Evolutionary conservation across 768 basidiomycete genomes (phyloP).

Genomic region (Boletus eberwhitei): DNA sequence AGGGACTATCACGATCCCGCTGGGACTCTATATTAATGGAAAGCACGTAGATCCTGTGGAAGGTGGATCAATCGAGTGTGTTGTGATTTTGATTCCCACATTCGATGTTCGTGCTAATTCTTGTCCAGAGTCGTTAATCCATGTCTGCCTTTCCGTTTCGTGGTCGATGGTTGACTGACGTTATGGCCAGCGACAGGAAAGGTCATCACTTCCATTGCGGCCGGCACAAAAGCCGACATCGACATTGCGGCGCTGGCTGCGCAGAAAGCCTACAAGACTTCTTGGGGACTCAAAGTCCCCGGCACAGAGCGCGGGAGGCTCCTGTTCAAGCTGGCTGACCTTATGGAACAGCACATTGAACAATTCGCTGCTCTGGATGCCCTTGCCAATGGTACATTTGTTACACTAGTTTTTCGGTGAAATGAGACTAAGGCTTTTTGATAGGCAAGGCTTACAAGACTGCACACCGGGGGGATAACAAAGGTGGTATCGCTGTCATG

Average conservation of each 20-base stretch:
- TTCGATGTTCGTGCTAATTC: neutral
- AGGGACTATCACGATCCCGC: slow-evolving; percentile 51
- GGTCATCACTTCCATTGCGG: slow-evolving; percentile 7
- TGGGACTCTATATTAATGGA: slow-evolving; percentile 70
- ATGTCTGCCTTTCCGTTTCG: slow-evolving; percentile 24
- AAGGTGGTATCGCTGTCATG: neutral
- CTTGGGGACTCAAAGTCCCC: slow-evolving; percentile 8
- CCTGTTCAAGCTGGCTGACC: slow-evolving; percentile 6
- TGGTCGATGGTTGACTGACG: slow-evolving; percentile 20
- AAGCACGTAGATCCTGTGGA: slow-evolving; percentile 46
- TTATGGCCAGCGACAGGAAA: slow-evolving; percentile 3
- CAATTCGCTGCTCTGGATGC: slow-evolving; percentile 10
- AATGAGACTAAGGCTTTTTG: neutral
- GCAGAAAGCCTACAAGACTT: slow-evolving; percentile 1
- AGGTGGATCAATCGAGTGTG: slow-evolving; percentile 61
- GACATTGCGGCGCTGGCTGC: slow-evolving; percentile 6
- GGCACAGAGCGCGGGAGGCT: slow-evolving; percentile 3
- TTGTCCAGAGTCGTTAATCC: slow-evolving; percentile 53
- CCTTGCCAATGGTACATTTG: neutral
- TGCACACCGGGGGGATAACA: neutral
- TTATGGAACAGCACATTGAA: slow-evolving; percentile 6
- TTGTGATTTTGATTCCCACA: neutral
- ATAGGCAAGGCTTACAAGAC: slow-evolving; percentile 7
- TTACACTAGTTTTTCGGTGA: neutral
- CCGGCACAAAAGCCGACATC: slow-evolving; percentile 6